phyloP scores from a whole-genome alignment of 2,329 filamentous ascomycete species.

The Aureobasidium sp. region DNA sequence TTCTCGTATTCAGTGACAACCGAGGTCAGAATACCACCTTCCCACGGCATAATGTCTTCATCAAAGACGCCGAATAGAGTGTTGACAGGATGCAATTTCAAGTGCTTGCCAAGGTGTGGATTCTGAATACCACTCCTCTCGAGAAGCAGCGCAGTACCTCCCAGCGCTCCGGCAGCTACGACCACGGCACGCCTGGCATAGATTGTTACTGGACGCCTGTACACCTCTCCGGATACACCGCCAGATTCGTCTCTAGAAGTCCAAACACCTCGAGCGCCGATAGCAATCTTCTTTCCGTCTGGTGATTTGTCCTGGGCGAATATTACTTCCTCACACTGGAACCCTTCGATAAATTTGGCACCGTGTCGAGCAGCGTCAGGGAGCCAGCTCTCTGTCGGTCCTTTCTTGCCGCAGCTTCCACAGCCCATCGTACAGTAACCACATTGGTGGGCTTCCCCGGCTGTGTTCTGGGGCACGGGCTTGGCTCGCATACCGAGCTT shows the following conservation, averaged over 20 bases:
- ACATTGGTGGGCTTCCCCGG: constrained; percentile 64
- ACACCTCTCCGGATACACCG: constrained; percentile 44
- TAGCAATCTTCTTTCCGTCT: constrained; percentile 47
- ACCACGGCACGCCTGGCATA: constrained; percentile 69
- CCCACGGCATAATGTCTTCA: constrained; percentile 54
- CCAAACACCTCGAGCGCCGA: constrained; percentile 69
- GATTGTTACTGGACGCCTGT: constrained; percentile 55
- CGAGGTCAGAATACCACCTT: constrained; percentile 71
- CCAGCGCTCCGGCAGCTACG: constrained; percentile 63
- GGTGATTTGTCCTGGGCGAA: constrained; percentile 48
- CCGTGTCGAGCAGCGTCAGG: constrained; percentile 71
- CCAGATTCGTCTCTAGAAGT: constrained; percentile 58
- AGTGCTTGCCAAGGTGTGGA: constrained; percentile 69
- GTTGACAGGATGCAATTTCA: constrained; percentile 69
- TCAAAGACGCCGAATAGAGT: constrained; percentile 54
- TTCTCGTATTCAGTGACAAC: constrained; percentile 66
- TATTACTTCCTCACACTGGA: constrained; percentile 59
- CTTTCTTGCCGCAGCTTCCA: constrained; percentile 63
- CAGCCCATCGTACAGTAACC: constrained; percentile 54
- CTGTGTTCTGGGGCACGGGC: constrained; percentile 71
- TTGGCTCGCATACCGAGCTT: constrained; percentile 65
- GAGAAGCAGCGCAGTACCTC: constrained; percentile 65
- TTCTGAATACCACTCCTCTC: constrained; percentile 74
- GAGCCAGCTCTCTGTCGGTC: constrained; percentile 67
- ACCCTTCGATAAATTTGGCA: constrained; percentile 76